Base-by-base conservation (phyloP, 495 filamentous ascomycete species). In the Umbilicaria muhlenbergii region DNA sequence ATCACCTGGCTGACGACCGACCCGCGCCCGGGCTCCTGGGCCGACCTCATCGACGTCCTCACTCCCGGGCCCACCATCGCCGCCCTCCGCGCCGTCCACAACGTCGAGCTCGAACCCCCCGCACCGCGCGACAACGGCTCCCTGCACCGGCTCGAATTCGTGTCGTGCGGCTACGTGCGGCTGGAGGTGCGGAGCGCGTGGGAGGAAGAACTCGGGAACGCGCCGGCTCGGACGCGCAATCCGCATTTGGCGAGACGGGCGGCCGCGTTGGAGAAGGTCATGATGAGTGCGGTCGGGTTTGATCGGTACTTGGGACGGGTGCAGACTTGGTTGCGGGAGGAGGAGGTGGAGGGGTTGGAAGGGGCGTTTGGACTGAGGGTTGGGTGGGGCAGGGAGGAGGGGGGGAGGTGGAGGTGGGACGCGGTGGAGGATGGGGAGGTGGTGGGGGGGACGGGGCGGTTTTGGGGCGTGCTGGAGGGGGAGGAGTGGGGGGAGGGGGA, bases 101-200 rank as follows among this genome's bases (percentile, higher is more conserved):
- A 45, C 32, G 42, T 54, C 43, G 18, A 33, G 3, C 42, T 47
- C 3, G 33, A 46, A 4, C 16, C 18, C 12, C 52, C 53, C 12
- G 2, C 11, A 3, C 36, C 39, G 5, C 36, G 36, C 21, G 4
- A 34, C 17, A 6, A 34, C 15, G 36, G 42, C 11, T 14, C 7
- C 18, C 45, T 71, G 11, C 47, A 42, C 12, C 53, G 48, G 16
- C 32, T 70, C 8, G 39, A 42, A 3, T 67, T 70, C 56, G 55
- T 54, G 18, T 68, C 65, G 16, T 70, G 67, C 47, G 68, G 67
- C 14, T 69, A 70, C 41, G 55, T 67, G 6, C 33, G 40, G 12
- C 42, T 69, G 5, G 18, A 32, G 3, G 21, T 51, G 10, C 34
- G 38, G 28, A 37, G 31, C 6, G 38, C 33, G 3, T 49, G 34